Base-by-base conservation (phyloP, 1,284 basidiomycete species). In the Testicularia cyperi region DNA sequence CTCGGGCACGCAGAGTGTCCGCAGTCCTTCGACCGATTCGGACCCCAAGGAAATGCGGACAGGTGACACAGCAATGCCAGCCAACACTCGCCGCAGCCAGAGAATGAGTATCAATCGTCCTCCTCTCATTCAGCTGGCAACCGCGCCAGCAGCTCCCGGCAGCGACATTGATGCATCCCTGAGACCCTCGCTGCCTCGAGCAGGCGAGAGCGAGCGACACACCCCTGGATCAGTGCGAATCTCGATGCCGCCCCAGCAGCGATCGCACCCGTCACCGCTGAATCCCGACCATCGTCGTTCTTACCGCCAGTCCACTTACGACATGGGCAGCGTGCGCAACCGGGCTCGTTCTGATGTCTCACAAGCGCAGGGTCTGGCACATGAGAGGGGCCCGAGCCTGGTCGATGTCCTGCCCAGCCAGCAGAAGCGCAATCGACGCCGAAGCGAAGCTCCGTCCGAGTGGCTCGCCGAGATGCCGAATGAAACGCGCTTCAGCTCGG, bases 371-470 rank as follows among this genome's bases (percentile, higher is more conserved):
- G 16, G 30, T 19, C 8, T 9, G 13, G 14, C 18, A 15, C 30
- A 31, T 31, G 30, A 15, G 9, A 16, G 30, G 7, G 30, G 15
- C 9, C 13, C 9, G 18, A 31, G 30, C 30, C 13, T 8, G 30
- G 15, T 8, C 14, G 30, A 31, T 26, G 8, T 14, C 8, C 25
- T 26, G 8, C 8, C 25, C 25, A 8, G 8, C 6, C 26, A 26
- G 12, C 14, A 32, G n/a, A 28, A 44, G 14, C 14, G 31, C 14
- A 36, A 18, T 4, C 33, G 42, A 5, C 44, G 56, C 30, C 41
- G 49, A 14, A 60, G 56, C 28, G 49, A 53, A 20, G 56, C 56
- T 9, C 56, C 56, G 1, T n/a, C 48, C 6, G 56, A 60, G 21
- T 60, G 56, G 56, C 6, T 43, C 6, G 28, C 31, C 12, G 56